Evolutionary conservation across 768 basidiomycete species (phyloP).

Genomic region (Paxillus involutus): DNA sequence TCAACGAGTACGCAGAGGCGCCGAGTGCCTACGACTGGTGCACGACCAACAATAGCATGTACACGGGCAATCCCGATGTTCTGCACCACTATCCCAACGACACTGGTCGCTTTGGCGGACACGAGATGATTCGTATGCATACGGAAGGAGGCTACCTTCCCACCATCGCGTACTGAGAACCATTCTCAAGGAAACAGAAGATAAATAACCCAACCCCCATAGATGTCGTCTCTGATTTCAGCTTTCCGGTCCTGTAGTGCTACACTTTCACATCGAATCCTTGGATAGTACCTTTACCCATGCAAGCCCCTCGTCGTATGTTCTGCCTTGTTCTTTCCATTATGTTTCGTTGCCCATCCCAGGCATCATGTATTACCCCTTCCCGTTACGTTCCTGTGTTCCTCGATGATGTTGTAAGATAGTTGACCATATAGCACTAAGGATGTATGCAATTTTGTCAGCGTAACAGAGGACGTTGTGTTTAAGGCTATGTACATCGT

Average conservation of each 20-base stretch:
- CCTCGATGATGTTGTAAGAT: too few species aligned
- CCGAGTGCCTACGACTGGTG: slow-evolving; percentile 26
- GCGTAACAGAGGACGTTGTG: too few species aligned
- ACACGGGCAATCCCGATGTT: neutral
- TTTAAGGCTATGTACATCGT: too few species aligned
- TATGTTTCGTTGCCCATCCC: too few species aligned
- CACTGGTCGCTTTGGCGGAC: slow-evolving; percentile 4
- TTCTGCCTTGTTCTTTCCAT: neutral
- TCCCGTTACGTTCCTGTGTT: too few species aligned
- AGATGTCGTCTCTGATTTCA: neutral
- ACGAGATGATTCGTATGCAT: slow-evolving; percentile 18
- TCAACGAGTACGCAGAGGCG: slow-evolving; percentile 23
- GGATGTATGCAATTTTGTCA: too few species aligned
- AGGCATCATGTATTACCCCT: too few species aligned
- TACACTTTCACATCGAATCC: neutral
- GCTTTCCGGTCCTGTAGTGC: neutral
- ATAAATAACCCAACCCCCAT: neutral
- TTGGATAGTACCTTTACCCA: neutral
- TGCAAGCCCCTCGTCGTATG: neutral
- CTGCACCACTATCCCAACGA: slow-evolving; percentile 11
- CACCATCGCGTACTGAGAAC: slow-evolving; percentile 19
- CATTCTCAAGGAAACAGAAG: neutral
- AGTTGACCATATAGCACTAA: too few species aligned
- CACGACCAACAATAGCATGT: slow-evolving; percentile 15
- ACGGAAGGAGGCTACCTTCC: slow-evolving; percentile 12